Base-by-base conservation (phyloP, 805 yeast species). In the Nakazawaea pomicola region DNA sequence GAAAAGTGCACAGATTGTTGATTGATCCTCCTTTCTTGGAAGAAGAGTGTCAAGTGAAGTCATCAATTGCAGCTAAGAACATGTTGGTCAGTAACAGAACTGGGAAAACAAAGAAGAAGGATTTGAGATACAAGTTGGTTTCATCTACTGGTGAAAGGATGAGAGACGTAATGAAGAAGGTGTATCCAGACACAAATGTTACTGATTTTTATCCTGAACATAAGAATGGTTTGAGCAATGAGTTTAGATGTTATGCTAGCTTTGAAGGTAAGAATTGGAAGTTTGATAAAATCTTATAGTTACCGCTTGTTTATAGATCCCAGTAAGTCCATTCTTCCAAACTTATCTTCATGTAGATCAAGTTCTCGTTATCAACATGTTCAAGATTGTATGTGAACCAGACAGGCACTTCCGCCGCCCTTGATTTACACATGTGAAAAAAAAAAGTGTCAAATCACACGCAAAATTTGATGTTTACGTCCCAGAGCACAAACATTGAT, bases 141-240 rank as follows among this genome's bases (percentile, higher is more conserved):
- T 74, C 84, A 4, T 83, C 91, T 49, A 89, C 97, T 1, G 96
- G 96, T 28, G 96, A 89, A 62, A 72, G 95, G 58, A 89, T 90
- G 90, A 67, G 68, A 17, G 72, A 72, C 2, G 60, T 83, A n/a
- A 76, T 88, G 27, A 55, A 64, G 25, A 62, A 70, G 36, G 72
- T 72, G 14, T 88, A 87, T 53, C 85, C 88, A 4, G 84, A 72
- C 33, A 69, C 82, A 1, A 53, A 63, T 17, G 68, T 79, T 38
- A 89, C 96, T 0, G 64, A 70, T 27, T 89, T 83, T 56, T 56
- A 61, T 30, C 96, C 96, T 1, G 83, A 81, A 49, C 96, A 89
- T 54, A 80, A 79, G 43, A 84, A 85, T 52, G 95, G 95, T 0
- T 68, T 89, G 46, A 81, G 90, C 54, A 89, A 89, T 56, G 96